Evolutionary conservation across 345 rosid genomes (phyloP), one percentile per base, ranked within the genome.

Genomic region (Chamaenerion angustifolium): DNA sequence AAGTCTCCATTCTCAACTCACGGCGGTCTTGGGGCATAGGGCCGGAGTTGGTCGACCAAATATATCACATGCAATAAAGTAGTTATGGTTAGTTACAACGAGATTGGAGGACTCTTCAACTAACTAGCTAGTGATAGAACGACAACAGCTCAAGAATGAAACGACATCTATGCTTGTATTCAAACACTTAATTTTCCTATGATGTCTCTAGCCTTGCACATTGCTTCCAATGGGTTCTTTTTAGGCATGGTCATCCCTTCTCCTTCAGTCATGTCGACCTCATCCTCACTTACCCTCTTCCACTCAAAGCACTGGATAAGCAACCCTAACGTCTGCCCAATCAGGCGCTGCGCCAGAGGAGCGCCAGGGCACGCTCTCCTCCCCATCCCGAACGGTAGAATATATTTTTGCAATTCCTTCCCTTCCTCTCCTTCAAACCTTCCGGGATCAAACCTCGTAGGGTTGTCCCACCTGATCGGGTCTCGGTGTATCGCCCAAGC

Each of bases 301-400:
- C 85, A 79, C 8, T 82, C 70, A 58, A 82, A 76, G 51, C 76
- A 72, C 41, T 82, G 81, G 58, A 82, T 72, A 46, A 75, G 52
- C 1, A 69, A 52, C 27, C 67, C 78, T 14, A 82, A 54, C 2
- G 77, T 50, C 11, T 35, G 31, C 2, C 63, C 51, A 21, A 64
- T 2, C 43, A 64, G 12, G 13, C 68, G 50, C 9, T 51, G 51
- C 16, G 74, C 74, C 21, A 69, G 9, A 2, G 41, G 11, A 43
- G 48, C 55, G 7, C 56, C 70, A 0, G 66, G 69, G 46, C 73
- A 63, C 6, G 54, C 60, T 27, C 66, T 59, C 46, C 73, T 56
- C 6, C 74, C 74, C 60, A 61, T 3, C 17, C 74, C 74, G 23
- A 69, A 68, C 8, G 74, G 55, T 23, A 64, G 0, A 10, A 23